Conservation (phyloP, 1,139 yeast genomes). For the Yamadazyma buinensis region DNA sequence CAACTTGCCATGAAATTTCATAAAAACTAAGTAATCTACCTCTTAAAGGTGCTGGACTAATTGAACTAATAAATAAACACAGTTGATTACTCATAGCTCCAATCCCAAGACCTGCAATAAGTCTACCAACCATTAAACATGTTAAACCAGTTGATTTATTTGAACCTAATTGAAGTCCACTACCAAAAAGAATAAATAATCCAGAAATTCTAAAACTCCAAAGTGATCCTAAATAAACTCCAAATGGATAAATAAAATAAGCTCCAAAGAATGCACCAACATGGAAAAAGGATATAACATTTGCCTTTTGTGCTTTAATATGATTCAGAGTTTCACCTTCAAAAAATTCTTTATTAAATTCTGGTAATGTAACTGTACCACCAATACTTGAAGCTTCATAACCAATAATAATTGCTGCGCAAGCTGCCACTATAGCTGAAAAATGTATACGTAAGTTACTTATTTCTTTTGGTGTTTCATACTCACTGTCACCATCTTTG, state of each 20-base stretch:
- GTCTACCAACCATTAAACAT: constrained; percentile 22
- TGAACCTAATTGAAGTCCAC: constrained; percentile 24
- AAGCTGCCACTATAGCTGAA: constrained; percentile 14
- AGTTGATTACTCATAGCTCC: constrained; percentile 34
- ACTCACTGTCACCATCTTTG: background rate
- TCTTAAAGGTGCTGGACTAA: constrained; percentile 27
- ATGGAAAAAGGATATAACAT: constrained; percentile 33
- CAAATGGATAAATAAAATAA: constrained; percentile 26
- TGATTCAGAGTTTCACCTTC: constrained; percentile 14
- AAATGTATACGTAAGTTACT: constrained; percentile 10
- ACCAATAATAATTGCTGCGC: constrained; percentile 32
- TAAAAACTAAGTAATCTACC: constrained; percentile 44
- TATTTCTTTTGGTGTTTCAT: constrained; percentile 3
- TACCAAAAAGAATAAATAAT: constrained; percentile 40
- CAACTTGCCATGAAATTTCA: constrained; percentile 50
- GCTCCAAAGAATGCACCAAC: constrained; percentile 35
- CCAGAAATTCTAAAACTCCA: constrained; percentile 26
- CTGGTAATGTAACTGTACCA: constrained; percentile 26
- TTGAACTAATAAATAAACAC: constrained; percentile 30
- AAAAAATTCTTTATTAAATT: constrained; percentile 26
- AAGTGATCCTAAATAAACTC: constrained; percentile 25
- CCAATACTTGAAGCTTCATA: constrained; percentile 36
- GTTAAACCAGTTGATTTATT: constrained; percentile 8
- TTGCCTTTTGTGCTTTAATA: constrained; percentile 18
- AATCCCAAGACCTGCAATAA: constrained; percentile 32